phyloP scores from a whole-genome alignment of 106 monocot genomes.

The Apostasia ramifera region DNA sequence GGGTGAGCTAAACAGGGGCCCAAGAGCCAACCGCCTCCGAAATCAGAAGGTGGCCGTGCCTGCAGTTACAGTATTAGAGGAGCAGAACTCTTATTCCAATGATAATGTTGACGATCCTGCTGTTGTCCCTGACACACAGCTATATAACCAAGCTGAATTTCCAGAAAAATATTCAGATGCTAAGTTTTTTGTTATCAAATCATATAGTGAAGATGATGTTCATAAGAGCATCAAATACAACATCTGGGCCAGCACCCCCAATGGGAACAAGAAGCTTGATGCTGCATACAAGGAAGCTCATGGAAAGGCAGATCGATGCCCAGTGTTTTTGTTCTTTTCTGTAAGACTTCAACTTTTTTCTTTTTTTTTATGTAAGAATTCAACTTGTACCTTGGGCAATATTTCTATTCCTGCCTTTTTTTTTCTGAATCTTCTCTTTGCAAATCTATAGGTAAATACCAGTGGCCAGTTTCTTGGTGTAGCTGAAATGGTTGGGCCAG shows the following conservation, averaged over 20 bases:
- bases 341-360: constrained; percentile 22
- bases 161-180: constrained; percentile 50
- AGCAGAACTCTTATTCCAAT: constrained; percentile 29
- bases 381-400: background rate
- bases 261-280: constrained; percentile 90
- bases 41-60: constrained; percentile 36
- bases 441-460: constrained; percentile 62
- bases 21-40: constrained; percentile 50
- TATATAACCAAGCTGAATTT: constrained; percentile 62
- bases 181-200: constrained; percentile 87
- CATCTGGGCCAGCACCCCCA: constrained; percentile 86
- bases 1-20: constrained; percentile 78
- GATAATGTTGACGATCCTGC: constrained; percentile 24
- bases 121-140: constrained; percentile 37
- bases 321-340: constrained; percentile 86
- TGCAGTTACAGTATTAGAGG: constrained; percentile 42
- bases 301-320: constrained; percentile 43
- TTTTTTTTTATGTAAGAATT: background rate
- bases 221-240: constrained; percentile 92
- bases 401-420: background rate
- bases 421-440: background rate
- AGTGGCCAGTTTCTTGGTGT: constrained; percentile 92
- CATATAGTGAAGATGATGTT: constrained; percentile 92
- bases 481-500: constrained; percentile 88
- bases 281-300: constrained; percentile 63